Conservation (phyloP, 177 flowering plant genomes). For the Vitis hybrid region DNA sequence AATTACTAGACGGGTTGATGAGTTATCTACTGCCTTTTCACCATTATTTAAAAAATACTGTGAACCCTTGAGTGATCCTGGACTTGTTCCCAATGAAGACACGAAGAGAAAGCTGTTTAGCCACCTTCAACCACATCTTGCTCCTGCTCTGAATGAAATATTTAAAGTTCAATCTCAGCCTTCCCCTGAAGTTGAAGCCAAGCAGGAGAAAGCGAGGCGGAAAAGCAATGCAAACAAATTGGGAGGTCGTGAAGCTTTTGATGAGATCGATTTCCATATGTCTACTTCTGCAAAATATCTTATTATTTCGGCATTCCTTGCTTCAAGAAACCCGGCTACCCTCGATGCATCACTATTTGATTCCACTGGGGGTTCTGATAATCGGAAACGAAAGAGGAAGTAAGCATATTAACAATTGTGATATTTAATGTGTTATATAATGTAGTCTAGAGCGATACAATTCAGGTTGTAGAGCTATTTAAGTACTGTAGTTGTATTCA, state of each 20-base stretch:
- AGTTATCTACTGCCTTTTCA: slow-evolving; percentile 58
- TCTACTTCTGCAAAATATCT: slow-evolving; percentile 90
- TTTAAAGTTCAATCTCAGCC: slow-evolving; percentile 46
- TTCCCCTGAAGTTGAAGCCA: slow-evolving; percentile 31
- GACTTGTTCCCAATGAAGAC: slow-evolving; percentile 51
- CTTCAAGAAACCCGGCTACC: slow-evolving; percentile 98
- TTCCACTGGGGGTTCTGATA: slow-evolving; percentile 75
- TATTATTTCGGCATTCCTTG: slow-evolving; percentile 93
- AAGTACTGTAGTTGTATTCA: not conserved
- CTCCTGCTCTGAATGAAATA: slow-evolving; percentile 59
- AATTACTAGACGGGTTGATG: slow-evolving; percentile 73
- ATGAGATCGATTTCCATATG: slow-evolving; percentile 77
- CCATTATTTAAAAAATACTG: slow-evolving; percentile 65
- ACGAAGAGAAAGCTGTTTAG: slow-evolving; percentile 70
- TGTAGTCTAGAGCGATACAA: not conserved
- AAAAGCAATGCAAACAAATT: slow-evolving; percentile 29
- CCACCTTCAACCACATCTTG: slow-evolving; percentile 62
- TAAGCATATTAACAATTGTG: slow-evolving; percentile 32
- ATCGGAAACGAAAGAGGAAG: slow-evolving; percentile 76
- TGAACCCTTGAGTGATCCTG: slow-evolving; percentile 63
- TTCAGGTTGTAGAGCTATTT: not conserved
- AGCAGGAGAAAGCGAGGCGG: slow-evolving; percentile 30
- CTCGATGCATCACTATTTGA: slow-evolving; percentile 95
- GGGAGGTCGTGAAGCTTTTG: slow-evolving; percentile 33
- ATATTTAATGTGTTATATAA: not conserved